Evolutionary conservation across 1,284 basidiomycete species (phyloP).

Genomic region (Tremellales sp.): DNA sequence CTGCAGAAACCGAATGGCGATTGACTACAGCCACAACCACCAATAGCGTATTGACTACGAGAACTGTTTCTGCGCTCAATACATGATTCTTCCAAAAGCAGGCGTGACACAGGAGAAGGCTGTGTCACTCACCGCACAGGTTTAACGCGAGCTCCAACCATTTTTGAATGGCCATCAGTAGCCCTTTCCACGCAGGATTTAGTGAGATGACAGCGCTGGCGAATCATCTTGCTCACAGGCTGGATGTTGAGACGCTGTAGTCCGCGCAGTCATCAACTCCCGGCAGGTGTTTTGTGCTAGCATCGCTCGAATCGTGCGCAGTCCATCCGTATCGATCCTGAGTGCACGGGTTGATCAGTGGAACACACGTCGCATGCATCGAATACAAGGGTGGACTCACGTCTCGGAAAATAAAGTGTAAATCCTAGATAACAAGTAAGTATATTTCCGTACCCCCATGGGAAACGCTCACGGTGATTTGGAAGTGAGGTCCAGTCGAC

Average conservation of each 20-base stretch:
- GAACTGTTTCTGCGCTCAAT: slow-evolving; percentile 4
- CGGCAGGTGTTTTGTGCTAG: slow-evolving; percentile 10
- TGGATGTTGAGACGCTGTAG: slow-evolving; percentile 17
- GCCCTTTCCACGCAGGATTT: slow-evolving; percentile 8
- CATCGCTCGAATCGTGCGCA: slow-evolving; percentile 21
- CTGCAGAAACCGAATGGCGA: slow-evolving; percentile 9
- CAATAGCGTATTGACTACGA: slow-evolving; percentile 15
- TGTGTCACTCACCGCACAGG: slow-evolving; percentile 7
- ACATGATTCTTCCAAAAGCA: no score
- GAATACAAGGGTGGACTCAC: slow-evolving; percentile 5
- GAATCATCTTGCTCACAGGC: slow-evolving; percentile 19
- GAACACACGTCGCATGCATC: background rate
- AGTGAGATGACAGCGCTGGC: no score
- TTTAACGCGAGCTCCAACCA: slow-evolving; percentile 21
- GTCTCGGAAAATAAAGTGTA: slow-evolving; percentile 23
- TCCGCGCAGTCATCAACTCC: slow-evolving; percentile 10
- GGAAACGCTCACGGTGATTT: slow-evolving; percentile 18
- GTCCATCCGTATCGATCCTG: slow-evolving; percentile 18
- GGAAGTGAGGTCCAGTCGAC: slow-evolving; percentile 18
- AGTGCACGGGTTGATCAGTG: background rate
- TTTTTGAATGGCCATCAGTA: slow-evolving; percentile 15
- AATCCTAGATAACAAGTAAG: slow-evolving; percentile 6
- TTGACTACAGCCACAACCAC: slow-evolving; percentile 16
- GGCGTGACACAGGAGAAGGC: no score
- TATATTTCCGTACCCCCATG: background rate